Conservation (phyloP, 2,329 filamentous ascomycete species). For the Penicillium oxalicum region DNA sequence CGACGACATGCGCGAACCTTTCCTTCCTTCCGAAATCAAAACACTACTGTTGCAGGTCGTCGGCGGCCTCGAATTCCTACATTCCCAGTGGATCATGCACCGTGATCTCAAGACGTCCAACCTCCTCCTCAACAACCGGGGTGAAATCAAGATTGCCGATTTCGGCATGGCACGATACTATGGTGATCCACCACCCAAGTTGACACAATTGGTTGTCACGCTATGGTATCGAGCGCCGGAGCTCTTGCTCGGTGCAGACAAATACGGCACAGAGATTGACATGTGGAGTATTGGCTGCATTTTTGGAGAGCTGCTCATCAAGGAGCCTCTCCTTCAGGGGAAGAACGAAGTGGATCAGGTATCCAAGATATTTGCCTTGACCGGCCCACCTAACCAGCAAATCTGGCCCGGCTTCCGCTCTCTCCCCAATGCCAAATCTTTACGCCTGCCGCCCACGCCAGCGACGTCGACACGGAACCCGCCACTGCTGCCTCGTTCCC, state of each 20-base stretch:
- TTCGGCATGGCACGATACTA: conserved; percentile 96
- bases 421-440: conserved; percentile 75
- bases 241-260: conserved; percentile 71
- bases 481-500: conserved; percentile 59
- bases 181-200: conserved; percentile 66
- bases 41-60: conserved; percentile 78
- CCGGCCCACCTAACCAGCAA: conserved; percentile 75
- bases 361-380: conserved; percentile 79
- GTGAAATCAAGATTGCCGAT: conserved; percentile 90
- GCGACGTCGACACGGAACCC: conserved; percentile 33
- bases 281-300: conserved; percentile 97
- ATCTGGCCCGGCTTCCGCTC: conserved; percentile 82
- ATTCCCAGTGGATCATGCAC: conserved; percentile 84
- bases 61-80: conserved; percentile 75
- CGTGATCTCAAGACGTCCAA: conserved; percentile 92
- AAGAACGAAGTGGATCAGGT: conserved; percentile 91
- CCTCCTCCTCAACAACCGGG: conserved; percentile 89
- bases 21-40: conserved; percentile 87
- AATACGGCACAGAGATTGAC: conserved; percentile 73
- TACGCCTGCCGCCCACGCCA: conserved; percentile 57
- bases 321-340: conserved; percentile 77
- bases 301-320: conserved; percentile 81
- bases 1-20: conserved; percentile 90
- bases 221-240: conserved; percentile 95
- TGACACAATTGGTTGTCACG: conserved; percentile 91